Conservation (phyloP, 306 rosid genomes). For the Vigna mungo region DNA sequence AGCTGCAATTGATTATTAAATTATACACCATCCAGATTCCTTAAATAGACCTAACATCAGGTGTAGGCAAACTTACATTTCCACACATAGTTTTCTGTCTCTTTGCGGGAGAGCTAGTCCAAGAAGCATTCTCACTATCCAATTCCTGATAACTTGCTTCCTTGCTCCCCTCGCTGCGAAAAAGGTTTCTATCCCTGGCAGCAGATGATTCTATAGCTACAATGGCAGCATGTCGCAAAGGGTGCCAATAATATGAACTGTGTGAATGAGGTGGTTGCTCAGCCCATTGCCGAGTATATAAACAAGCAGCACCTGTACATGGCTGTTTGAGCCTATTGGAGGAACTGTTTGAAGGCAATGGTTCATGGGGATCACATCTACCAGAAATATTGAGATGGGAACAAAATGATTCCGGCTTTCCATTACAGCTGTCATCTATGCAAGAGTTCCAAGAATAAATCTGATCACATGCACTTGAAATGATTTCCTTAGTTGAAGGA, state of each 20-base stretch:
- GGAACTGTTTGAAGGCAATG: constrained; percentile 37
- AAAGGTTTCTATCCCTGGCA: constrained; percentile 74
- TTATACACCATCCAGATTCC: constrained; percentile 25
- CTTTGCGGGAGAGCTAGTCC: constrained; percentile 62
- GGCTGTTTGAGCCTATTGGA: constrained; percentile 42
- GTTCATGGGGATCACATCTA: constrained; percentile 44
- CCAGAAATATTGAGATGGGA: constrained; percentile 39
- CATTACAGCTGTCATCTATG: constrained; percentile 44
- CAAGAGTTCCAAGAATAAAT: constrained; percentile 54
- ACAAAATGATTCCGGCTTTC: constrained; percentile 41
- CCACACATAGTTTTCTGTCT: constrained; percentile 61
- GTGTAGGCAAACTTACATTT: constrained; percentile 57
- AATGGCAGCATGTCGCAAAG: constrained; percentile 84
- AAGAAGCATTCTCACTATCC: constrained; percentile 44
- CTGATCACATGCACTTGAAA: constrained; percentile 77
- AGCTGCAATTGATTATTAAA: not conserved
- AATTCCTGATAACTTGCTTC: constrained; percentile 52
- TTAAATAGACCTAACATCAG: constrained; percentile 21
- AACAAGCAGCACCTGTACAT: constrained; percentile 58
- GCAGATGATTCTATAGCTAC: constrained; percentile 92
- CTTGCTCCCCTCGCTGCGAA: constrained; percentile 49
- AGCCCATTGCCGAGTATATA: constrained; percentile 77
- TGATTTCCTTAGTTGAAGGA: constrained; percentile 71
- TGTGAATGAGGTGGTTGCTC: constrained; percentile 52
- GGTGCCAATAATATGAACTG: constrained; percentile 64